Evolutionary conservation across 139 green algal species (phyloP).

Genomic region (Pseudopediastrum boryanum): DNA sequence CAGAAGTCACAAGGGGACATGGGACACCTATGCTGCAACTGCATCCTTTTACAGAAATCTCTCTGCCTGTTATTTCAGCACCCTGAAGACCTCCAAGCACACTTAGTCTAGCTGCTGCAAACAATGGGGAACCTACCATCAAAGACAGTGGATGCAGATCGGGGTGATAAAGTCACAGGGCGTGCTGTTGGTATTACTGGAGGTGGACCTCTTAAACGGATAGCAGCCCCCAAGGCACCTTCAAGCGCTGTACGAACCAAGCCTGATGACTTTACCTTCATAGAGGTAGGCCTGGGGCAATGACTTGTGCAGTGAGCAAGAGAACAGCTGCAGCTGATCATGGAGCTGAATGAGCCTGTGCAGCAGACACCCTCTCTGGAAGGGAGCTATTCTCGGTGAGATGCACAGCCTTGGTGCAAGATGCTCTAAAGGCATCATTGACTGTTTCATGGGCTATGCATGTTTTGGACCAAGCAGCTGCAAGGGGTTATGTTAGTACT

Average conservation of each 20-base stretch:
- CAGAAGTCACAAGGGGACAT: too few relatives aligned
- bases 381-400: background rate
- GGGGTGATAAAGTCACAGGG: conserved; percentile 22
- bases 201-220: conserved; percentile 47
- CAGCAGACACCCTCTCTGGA: background rate
- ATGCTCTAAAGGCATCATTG: background rate
- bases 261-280: conserved; percentile 68
- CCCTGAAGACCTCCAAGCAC: too few relatives aligned
- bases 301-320: background rate
- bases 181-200: conserved; percentile 71
- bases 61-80: too few relatives aligned
- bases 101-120: too few relatives aligned
- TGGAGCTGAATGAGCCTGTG: background rate
- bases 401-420: background rate
- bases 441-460: background rate
- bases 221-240: conserved; percentile 51
- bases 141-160: conserved; percentile 11
- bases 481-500: background rate
- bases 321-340: background rate
- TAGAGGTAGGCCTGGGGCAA: conserved; percentile 60
- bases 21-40: too few relatives aligned
- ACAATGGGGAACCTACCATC: conserved; percentile 21
- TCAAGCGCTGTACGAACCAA: conserved; percentile 44
- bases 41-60: too few relatives aligned
- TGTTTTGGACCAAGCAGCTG: background rate